Percentiles rank a stretch among this genome's conserved stretches.
phyloP scores from a whole-genome alignment of 805 yeast genomes.

The Pichia nakasei region DNA sequence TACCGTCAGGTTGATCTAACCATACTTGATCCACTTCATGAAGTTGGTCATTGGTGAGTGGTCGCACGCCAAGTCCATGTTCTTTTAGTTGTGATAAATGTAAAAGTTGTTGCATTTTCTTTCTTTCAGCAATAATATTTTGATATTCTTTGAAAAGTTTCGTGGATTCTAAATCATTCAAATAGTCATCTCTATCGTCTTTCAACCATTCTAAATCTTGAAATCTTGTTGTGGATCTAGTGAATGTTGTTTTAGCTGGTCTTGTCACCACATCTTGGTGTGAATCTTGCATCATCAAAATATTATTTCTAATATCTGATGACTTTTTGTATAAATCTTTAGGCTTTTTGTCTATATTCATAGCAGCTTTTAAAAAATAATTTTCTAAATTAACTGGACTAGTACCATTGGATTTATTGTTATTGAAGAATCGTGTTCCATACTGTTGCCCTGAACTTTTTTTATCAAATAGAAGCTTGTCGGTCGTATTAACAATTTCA shows the following conservation, averaged over 20 bases:
- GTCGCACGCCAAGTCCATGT: constrained; percentile 22
- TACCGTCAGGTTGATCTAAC: constrained; percentile 20
- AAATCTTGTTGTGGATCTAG: constrained; percentile 19
- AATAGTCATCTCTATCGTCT: constrained; percentile 25
- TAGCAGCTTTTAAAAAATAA: constrained; percentile 7
- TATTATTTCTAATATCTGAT: neutral
- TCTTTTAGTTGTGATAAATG: constrained; percentile 30
- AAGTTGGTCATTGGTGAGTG: constrained; percentile 26
- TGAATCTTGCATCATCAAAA: neutral
- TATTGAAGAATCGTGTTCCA: constrained; percentile 21
- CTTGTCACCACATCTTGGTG: neutral
- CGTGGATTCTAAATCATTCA: constrained; percentile 23
- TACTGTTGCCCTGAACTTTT: constrained; percentile 12
- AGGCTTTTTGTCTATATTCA: constrained; percentile 1
- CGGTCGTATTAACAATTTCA: neutral
- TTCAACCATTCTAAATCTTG: constrained; percentile 25
- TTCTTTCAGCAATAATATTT: constrained; percentile 34
- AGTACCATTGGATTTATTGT: neutral
- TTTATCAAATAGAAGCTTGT: neutral
- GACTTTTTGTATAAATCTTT: constrained; percentile 1
- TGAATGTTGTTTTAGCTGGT: constrained; percentile 9
- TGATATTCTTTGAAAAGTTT: constrained; percentile 33
- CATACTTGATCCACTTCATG: constrained; percentile 28
- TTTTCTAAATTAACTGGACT: constrained; percentile 12
- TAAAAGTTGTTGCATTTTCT: constrained; percentile 27